A percentile compares a stretch with the other conserved stretches of the same genome.
These are phyloP conservation scores for Cladosporium sp. DNA, from an alignment of 2,329 filamentous ascomycete species.

Conservation along the genomic window DNA sequence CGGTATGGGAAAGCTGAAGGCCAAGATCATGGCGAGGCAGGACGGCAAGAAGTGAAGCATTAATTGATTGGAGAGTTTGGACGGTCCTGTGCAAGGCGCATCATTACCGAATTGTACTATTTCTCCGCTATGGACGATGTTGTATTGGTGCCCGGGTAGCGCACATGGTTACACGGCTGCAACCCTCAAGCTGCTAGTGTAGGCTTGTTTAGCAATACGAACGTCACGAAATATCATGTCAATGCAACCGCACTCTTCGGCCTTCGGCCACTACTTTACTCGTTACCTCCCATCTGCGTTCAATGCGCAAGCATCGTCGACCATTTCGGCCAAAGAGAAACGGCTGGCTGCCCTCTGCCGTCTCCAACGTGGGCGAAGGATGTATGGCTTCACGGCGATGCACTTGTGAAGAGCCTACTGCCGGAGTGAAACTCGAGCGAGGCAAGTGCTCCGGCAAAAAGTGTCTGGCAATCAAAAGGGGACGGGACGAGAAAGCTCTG, in stretches of 20 bases:
- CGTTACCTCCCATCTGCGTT: neutral
- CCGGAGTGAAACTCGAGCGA: slow-evolving; percentile 1
- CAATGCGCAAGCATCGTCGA: neutral
- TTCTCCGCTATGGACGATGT: neutral
- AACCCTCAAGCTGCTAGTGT: neutral
- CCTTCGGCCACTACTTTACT: neutral
- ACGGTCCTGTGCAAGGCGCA: neutral
- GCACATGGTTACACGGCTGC: neutral
- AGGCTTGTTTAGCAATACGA: neutral
- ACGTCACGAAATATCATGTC: neutral
- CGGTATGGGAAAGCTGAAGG: slow-evolving; percentile 8
- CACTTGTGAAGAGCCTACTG: slow-evolving; percentile 2
- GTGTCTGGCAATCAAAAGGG: neutral
- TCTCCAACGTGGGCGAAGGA: neutral
- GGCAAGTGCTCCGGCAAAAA: neutral
- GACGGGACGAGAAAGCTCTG: neutral
- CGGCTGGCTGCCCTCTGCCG: neutral
- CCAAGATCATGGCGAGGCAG: neutral
- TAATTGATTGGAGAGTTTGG: neutral
- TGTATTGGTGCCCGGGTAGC: neutral
- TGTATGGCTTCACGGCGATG: neutral
- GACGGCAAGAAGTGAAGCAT: neutral
- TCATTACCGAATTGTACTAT: neutral
- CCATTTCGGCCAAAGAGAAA: neutral
- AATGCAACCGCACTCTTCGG: neutral